Percentiles rank a stretch among this genome's conserved stretches.
phyloP scores from a whole-genome alignment of 2,329 filamentous ascomycete species.

The Lasiodiplodia sp. region DNA sequence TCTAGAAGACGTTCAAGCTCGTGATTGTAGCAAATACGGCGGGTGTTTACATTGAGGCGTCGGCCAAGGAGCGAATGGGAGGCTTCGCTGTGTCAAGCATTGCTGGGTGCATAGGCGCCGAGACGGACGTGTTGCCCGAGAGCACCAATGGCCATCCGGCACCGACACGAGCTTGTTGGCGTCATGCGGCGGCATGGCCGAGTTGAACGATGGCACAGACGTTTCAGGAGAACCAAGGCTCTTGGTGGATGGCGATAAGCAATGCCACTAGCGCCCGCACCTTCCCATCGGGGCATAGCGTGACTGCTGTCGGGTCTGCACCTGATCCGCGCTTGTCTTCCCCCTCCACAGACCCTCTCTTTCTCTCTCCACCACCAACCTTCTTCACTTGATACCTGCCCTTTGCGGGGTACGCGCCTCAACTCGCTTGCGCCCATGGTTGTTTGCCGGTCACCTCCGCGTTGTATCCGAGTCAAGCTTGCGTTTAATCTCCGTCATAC shows the following conservation, averaged over 20 bases:
- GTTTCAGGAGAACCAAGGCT: conserved; percentile 15
- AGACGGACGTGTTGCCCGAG: conserved; percentile 29
- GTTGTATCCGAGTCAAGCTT: background rate
- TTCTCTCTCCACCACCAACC: conserved; percentile 1
- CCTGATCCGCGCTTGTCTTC: background rate
- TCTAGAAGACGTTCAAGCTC: conserved; percentile 11
- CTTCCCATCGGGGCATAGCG: background rate
- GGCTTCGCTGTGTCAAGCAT: conserved; percentile 16
- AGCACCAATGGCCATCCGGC: conserved; percentile 34
- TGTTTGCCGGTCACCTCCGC: background rate
- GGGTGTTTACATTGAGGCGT: background rate
- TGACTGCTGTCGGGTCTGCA: background rate
- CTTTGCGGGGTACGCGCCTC: conserved; percentile 16
- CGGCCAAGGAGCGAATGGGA: conserved; percentile 22
- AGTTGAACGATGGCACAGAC: conserved; percentile 7
- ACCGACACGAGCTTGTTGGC: background rate
- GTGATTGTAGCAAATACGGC: background rate
- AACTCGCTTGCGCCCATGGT: background rate
- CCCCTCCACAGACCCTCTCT: background rate
- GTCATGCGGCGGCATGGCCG: background rate
- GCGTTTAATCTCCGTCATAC: background rate
- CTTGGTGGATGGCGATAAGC: conserved; percentile 4
- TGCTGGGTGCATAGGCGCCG: conserved; percentile 34
- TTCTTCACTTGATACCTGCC: conserved; percentile 12
- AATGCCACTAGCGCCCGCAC: conserved; percentile 6